These are phyloP conservation scores for Steccherinum ochraceum DNA, from an alignment of 768 basidiomycete genomes.

Conservation along the genomic window DNA sequence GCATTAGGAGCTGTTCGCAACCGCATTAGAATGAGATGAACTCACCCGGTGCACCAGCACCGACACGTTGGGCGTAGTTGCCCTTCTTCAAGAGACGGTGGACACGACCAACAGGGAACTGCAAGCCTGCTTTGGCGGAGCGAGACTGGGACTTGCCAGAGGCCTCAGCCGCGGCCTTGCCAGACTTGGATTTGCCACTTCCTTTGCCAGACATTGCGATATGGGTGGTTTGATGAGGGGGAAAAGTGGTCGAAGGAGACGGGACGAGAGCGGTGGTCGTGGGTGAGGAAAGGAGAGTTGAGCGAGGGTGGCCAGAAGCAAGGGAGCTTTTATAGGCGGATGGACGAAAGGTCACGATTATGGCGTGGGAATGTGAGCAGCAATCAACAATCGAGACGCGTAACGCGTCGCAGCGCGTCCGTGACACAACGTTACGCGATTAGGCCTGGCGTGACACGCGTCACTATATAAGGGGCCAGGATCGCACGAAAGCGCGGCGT, in stretches of 20 bases:
- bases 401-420: background rate
- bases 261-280: background rate
- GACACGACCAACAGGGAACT: conserved; percentile 91
- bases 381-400: conserved; percentile 1
- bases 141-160: conserved; percentile 56
- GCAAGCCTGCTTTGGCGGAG: conserved; percentile 70
- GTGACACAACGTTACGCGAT: conserved; percentile 4
- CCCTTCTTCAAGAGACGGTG: conserved; percentile 84
- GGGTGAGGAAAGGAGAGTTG: background rate
- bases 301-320: too few species aligned
- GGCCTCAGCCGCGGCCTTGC: conserved; percentile 48
- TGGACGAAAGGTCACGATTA: too few species aligned
- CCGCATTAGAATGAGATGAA: background rate
- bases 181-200: conserved; percentile 61
- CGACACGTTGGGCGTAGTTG: conserved; percentile 83
- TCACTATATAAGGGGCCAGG: too few species aligned
- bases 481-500: too few species aligned
- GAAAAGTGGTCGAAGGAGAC: conserved; percentile 8
- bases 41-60: conserved; percentile 78
- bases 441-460: too few species aligned
- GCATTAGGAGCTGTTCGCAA: conserved; percentile 3
- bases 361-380: background rate
- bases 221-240: background rate
- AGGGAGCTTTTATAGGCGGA: background rate
- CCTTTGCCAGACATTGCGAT: conserved; percentile 35